These are phyloP conservation scores for Spergularia azorica DNA, from an alignment of 179 eudicot species.

Conservation along the genomic window DNA sequence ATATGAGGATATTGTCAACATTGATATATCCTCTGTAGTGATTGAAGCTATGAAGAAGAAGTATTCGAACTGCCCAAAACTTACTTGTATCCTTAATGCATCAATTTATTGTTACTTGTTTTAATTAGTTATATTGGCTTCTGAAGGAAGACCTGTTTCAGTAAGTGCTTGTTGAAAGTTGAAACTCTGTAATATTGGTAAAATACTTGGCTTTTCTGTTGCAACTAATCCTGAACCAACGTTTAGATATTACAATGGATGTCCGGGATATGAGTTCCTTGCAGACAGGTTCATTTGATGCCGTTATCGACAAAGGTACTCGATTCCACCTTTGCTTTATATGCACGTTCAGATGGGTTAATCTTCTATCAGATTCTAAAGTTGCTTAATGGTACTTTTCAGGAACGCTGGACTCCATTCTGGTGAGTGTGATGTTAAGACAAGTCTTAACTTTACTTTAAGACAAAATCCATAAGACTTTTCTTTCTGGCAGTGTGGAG, in stretches of 20 bases:
- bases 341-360: not conserved
- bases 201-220: not conserved
- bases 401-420: conserved; percentile 90
- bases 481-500: conserved; percentile 63
- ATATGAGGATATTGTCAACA: conserved; percentile 63
- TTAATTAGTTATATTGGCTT: not conserved
- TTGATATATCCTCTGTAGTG: conserved; percentile 81
- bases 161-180: not conserved
- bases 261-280: conserved; percentile 80
- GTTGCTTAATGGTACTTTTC: conserved; percentile 25
- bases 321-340: not conserved
- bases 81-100: conserved; percentile 60
- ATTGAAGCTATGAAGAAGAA: conserved; percentile 82
- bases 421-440: conserved; percentile 57
- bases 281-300: conserved; percentile 64
- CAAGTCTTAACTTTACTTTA: not conserved
- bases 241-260: conserved; percentile 72
- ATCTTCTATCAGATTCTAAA: conserved; percentile 6
- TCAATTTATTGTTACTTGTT: not conserved
- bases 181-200: not conserved
- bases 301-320: conserved; percentile 86
- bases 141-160: not conserved
- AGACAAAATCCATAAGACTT: conserved; percentile 21
- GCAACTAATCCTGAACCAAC: conserved; percentile 26
- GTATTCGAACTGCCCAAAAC: conserved; percentile 49